phyloP scores from a whole-genome alignment of 352 stramenopile genomes.

The Globisporangium spinosum region DNA sequence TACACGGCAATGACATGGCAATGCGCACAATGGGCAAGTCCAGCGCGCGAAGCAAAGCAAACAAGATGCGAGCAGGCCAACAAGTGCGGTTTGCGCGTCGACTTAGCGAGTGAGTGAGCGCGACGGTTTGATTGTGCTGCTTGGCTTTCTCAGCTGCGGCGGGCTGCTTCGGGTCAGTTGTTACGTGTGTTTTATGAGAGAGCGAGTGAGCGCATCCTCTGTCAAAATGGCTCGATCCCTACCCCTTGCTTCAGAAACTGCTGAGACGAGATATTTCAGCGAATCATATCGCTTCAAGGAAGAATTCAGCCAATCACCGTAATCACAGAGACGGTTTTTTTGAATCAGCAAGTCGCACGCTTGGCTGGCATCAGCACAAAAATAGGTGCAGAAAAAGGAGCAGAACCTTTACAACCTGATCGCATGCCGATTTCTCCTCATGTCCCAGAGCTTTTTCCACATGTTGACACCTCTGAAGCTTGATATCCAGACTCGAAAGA shows the following conservation, averaged over 20 bases:
- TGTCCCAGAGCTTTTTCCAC: neutral
- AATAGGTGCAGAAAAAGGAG: neutral
- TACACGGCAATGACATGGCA: conserved; percentile 15
- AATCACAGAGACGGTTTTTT: neutral
- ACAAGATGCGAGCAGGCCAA: neutral
- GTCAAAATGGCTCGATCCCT: neutral
- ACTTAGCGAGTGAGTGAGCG: neutral
- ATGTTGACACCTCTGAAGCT: neutral
- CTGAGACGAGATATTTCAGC: neutral
- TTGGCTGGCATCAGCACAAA: neutral
- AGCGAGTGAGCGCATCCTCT: neutral
- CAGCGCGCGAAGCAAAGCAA: neutral
- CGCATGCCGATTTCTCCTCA: neutral
- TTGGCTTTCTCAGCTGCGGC: neutral
- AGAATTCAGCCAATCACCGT: conserved; percentile 1
- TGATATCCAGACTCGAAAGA: conserved; percentile 1
- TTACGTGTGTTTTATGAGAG: neutral
- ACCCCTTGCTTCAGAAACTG: conserved; percentile 11
- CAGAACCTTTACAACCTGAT: neutral
- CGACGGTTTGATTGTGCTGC: neutral
- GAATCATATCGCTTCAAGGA: neutral
- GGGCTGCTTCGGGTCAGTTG: neutral
- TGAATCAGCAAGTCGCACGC: neutral
- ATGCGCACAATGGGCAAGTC: conserved; percentile 1
- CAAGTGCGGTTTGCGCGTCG: neutral